These are phyloP conservation scores for Yarrowia deformans DNA, from an alignment of 805 yeast species.

Conservation along the genomic window DNA sequence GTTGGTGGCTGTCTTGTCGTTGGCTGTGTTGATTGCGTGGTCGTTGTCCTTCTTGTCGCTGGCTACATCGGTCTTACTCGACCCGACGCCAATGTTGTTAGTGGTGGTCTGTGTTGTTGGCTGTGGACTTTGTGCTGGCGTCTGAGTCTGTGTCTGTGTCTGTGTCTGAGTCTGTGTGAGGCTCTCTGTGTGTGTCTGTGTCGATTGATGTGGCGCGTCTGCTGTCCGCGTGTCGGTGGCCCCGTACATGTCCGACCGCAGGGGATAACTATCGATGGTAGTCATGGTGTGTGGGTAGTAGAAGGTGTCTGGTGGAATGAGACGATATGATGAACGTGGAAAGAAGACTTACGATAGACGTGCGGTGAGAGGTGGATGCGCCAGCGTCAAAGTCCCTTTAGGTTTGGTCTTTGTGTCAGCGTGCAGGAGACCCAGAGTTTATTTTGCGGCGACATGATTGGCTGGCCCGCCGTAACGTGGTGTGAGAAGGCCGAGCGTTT, in stretches of 20 bases:
- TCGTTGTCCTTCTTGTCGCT: not conserved
- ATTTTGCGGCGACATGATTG: not conserved
- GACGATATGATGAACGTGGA: not conserved
- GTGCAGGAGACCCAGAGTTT: not conserved
- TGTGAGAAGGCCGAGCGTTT: too few relatives aligned
- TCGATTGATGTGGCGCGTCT: too few relatives aligned
- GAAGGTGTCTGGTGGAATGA: too few relatives aligned
- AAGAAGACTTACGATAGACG: constrained; percentile 28
- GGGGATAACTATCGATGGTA: constrained; percentile 24
- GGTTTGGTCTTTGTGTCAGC: constrained; percentile 32
- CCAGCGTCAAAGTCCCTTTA: not conserved
- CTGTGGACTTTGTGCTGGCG: not conserved
- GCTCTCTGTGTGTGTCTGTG: not conserved
- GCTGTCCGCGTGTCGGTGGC: not conserved
- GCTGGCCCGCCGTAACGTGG: not conserved
- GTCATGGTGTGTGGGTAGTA: constrained; percentile 5
- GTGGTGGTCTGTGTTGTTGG: not conserved
- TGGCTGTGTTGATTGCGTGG: not conserved
- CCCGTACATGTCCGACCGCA: constrained; percentile 1
- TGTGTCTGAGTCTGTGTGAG: too few relatives aligned
- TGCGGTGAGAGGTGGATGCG: constrained; percentile 34
- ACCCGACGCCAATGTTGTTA: not conserved
- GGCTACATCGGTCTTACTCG: not conserved
- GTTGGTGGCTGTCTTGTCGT: not conserved
- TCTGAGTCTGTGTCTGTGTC: not conserved